Conservation (phyloP, 2,329 filamentous ascomycete genomes). For the Cladosporium austrohemisphaericum region DNA sequence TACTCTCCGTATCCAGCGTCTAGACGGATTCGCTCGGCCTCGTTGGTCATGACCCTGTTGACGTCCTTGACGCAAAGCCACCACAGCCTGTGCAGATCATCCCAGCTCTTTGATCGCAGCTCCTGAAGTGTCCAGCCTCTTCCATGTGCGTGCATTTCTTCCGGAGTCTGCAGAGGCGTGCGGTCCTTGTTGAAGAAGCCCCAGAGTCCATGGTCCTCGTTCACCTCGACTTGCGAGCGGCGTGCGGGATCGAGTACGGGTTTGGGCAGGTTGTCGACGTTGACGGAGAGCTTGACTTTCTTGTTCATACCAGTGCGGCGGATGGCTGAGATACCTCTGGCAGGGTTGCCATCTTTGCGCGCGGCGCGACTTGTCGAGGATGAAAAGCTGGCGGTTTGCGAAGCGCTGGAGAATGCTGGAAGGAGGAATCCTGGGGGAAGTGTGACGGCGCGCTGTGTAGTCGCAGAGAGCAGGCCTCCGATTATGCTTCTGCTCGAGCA, state of each 20-base stretch:
- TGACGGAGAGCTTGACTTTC: conserved; percentile 61
- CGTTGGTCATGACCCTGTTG: conserved; percentile 80
- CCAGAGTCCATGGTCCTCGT: conserved; percentile 83
- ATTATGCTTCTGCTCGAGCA: conserved; percentile 15
- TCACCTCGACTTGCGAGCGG: conserved; percentile 54
- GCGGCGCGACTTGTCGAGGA: conserved; percentile 23
- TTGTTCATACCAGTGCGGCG: conserved; percentile 65
- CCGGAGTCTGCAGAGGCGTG: conserved; percentile 66
- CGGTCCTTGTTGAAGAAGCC: conserved; percentile 77
- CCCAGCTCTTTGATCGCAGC: conserved; percentile 84
- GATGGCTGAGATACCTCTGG: conserved; percentile 77
- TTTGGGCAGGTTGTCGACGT: conserved; percentile 66
- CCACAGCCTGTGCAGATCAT: conserved; percentile 88
- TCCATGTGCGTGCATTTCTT: conserved; percentile 68
- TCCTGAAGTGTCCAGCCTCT: conserved; percentile 82
- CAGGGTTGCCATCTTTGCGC: conserved; percentile 69
- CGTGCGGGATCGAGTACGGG: conserved; percentile 61
- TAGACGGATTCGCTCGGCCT: conserved; percentile 62
- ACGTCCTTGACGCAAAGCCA: conserved; percentile 90
- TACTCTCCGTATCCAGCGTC: conserved; percentile 69
- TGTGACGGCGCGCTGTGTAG: conserved; percentile 13
- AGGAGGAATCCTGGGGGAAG: conserved; percentile 35
- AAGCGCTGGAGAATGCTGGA: conserved; percentile 28
- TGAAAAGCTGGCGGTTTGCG: conserved; percentile 27
- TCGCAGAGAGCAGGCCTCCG: conserved; percentile 5